Evolutionary conservation across 805 yeast genomes (phyloP).

Genomic region (Yarrowia porcina): DNA sequence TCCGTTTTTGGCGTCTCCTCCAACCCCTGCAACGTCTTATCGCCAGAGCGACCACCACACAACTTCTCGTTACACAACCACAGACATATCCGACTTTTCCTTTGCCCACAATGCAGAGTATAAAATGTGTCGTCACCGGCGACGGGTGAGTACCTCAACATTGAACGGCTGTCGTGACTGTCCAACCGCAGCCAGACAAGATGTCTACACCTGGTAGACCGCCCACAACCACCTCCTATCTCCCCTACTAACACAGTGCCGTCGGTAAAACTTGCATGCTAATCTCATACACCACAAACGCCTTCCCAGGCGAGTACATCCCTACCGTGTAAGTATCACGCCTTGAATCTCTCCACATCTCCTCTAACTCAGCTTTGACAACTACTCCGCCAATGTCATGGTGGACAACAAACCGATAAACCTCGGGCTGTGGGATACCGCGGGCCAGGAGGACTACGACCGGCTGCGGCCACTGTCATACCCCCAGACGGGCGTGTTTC

Average conservation of each 20-base stretch:
- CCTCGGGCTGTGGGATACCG: conserved; percentile 92
- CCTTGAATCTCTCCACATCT: neutral
- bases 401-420: conserved; percentile 78
- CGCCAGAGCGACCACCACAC: neutral
- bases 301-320: conserved; percentile 88
- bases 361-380: conserved; percentile 58
- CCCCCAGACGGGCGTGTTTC: conserved; percentile 86
- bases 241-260: conserved; percentile 46
- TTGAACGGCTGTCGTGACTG: too few relatives aligned
- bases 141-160: conserved; percentile 53
- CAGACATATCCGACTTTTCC: neutral
- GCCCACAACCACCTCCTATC: neutral
- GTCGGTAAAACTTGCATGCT: conserved; percentile 91
- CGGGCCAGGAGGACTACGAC: conserved; percentile 92
- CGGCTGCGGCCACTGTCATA: conserved; percentile 83
- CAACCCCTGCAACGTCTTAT: neutral
- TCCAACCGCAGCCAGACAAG: too few relatives aligned
- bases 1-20: neutral
- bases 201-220: too few relatives aligned
- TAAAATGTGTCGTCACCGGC: conserved; percentile 91
- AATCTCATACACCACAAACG: conserved; percentile 85
- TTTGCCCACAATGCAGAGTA: conserved; percentile 59
- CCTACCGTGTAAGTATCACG: conserved; percentile 63
- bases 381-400: conserved; percentile 82
- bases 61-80: neutral